Evolutionary conservation across 2,329 filamentous ascomycete species (phyloP).

Genomic region (Ophiostoma himal-ulmi): DNA sequence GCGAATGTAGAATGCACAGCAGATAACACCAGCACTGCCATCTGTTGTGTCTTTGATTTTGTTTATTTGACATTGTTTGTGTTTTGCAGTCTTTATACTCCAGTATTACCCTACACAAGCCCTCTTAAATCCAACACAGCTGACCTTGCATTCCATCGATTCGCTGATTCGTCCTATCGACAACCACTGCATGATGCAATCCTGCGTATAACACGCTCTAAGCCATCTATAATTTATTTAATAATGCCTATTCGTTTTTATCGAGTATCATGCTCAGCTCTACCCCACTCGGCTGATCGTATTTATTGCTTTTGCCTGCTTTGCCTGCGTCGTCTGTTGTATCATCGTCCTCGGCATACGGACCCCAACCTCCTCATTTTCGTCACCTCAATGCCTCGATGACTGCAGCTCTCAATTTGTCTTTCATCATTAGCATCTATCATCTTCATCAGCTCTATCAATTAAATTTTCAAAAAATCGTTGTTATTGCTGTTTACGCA

Average conservation of each 20-base stretch:
- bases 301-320: background rate
- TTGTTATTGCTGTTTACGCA: background rate
- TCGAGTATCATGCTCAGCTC: background rate
- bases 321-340: background rate
- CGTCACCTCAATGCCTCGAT: background rate
- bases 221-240: background rate
- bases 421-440: background rate
- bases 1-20: background rate
- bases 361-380: constrained; percentile 7
- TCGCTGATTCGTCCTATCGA: background rate
- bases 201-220: background rate
- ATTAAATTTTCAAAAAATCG: background rate
- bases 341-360: background rate
- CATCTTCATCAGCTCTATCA: background rate
- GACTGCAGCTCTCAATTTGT: background rate
- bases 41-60: background rate
- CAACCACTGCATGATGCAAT: background rate
- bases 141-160: background rate
- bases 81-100: background rate
- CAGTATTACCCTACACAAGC: background rate
- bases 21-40: background rate
- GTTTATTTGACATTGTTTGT: background rate
- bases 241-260: background rate
- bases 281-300: background rate
- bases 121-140: background rate